Evolutionary conservation across 1,284 basidiomycete species (phyloP), one percentile per base, ranked within the genome.

Genomic region (Stygiomarasmius scandens): DNA sequence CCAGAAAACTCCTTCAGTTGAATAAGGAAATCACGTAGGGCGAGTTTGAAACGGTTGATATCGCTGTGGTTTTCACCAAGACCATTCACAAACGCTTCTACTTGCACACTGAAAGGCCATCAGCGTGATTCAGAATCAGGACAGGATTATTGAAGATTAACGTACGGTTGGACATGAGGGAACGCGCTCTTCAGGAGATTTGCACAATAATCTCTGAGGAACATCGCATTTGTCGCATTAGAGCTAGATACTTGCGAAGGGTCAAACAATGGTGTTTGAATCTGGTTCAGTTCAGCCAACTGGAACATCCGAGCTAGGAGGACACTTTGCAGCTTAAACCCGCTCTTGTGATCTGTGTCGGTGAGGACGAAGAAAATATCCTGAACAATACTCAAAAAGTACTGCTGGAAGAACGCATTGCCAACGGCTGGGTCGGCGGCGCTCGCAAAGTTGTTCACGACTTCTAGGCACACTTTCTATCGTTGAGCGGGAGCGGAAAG

Each of bases 321-420:
- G 63, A 91, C 76, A 64, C 89, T 90, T 74, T 96, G 94, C 58
- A 94, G 81, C 75, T 96, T 96, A 81, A 96, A 96, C 20, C 95
- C 96, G 69, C 93, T 95, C 87, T 99, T 98, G 82, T 99, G 96
- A 74, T 98, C 96, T 12, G 96, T 89, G 71, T 99, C 96, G 24
- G 96, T 99, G 53, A 99, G 83, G 49, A 99, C 96, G 68, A 92
- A 98, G 84, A 99, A 97, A 58, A 95, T 94, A 71, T 99, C 97
- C 69, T 97, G 96, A 47, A 98, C 82, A 66, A 98, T 89, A 70
- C 87, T 90, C 55, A 98, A 83, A 80, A 95, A 93, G 75, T 96
- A 99, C 74, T 93, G 90, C 73, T 80, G 78, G 77, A 81, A 82
- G 71, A 82, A 86, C 11, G 84, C 86, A 66, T 89, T 92, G 64